phyloP scores from a whole-genome alignment of 2,329 filamentous ascomycete genomes.

The Colletotrichum eremochloae region DNA sequence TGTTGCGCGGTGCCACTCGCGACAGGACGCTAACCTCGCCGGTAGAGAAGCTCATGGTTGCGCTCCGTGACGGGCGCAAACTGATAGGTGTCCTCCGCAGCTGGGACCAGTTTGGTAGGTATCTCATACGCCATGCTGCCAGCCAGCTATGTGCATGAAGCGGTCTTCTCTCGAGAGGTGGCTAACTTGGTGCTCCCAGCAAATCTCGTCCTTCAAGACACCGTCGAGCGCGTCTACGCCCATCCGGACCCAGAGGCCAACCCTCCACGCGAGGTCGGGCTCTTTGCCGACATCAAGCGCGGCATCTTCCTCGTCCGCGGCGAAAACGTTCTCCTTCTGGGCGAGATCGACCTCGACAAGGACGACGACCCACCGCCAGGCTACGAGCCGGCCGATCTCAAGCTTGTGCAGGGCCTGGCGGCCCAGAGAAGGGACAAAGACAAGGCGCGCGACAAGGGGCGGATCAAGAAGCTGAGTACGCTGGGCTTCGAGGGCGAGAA shows the following conservation, averaged over 20 bases:
- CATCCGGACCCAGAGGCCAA: slow-evolving; percentile 55
- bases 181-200: slow-evolving; percentile 63
- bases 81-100: slow-evolving; percentile 91
- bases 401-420: slow-evolving; percentile 79
- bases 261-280: slow-evolving; percentile 54
- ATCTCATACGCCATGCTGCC: slow-evolving; percentile 15
- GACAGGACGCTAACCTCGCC: slow-evolving; percentile 29
- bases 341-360: slow-evolving; percentile 96
- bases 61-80: slow-evolving; percentile 93
- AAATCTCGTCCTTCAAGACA: slow-evolving; percentile 95
- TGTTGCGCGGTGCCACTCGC: not conserved
- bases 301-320: slow-evolving; percentile 94
- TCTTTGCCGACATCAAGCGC: slow-evolving; percentile 87
- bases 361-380: slow-evolving; percentile 87
- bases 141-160: slow-evolving; percentile 32
- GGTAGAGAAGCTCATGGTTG: slow-evolving; percentile 92
- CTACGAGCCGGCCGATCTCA: slow-evolving; percentile 74
- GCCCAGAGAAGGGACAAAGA: slow-evolving; percentile 78
- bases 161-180: not conserved
- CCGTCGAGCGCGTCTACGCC: slow-evolving; percentile 86
- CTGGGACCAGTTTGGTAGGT: slow-evolving; percentile 97
- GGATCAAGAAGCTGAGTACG: slow-evolving; percentile 77
- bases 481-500: slow-evolving; percentile 92
- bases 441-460: slow-evolving; percentile 79
- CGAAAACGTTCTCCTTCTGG: slow-evolving; percentile 95